Evolutionary conservation across 176 grass and related monocot genomes (phyloP).

Genomic region (Aegilops sharonensis): DNA sequence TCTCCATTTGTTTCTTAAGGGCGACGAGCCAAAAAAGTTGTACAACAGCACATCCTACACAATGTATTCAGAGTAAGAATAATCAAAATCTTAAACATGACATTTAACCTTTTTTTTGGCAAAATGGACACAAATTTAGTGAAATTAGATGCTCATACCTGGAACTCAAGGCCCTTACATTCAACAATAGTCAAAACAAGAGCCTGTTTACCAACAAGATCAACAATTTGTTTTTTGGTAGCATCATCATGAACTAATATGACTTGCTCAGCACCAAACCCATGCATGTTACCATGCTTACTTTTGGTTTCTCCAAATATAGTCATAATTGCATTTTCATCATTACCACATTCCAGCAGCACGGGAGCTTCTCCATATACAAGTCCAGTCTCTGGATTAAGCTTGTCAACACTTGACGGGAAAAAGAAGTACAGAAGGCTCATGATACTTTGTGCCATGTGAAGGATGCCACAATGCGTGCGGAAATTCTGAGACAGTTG

Average conservation of each 20-base stretch:
- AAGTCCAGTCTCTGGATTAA: conserved; percentile 69
- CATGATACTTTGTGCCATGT: conserved; percentile 75
- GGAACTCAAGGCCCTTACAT: conserved; percentile 92
- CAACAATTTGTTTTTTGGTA: conserved; percentile 61
- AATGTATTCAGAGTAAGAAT: conserved; percentile 13
- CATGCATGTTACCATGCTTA: conserved; percentile 16
- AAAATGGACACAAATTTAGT: not conserved
- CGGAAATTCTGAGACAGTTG: conserved; percentile 83
- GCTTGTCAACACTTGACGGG: conserved; percentile 63
- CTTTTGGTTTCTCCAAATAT: conserved; percentile 67
- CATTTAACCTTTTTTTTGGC: not conserved
- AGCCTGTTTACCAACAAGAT: conserved; percentile 68
- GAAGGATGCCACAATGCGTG: conserved; percentile 70
- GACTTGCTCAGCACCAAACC: conserved; percentile 89
- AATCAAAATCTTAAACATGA: not conserved
- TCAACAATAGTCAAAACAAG: conserved; percentile 81
- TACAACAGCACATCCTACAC: conserved; percentile 83
- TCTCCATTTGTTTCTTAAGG: conserved; percentile 75
- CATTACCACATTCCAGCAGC: conserved; percentile 61
- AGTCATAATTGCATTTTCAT: conserved; percentile 78
- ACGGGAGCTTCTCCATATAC: conserved; percentile 84
- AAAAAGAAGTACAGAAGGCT: conserved; percentile 78
- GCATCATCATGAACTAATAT: conserved; percentile 73
- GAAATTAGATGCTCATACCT: conserved; percentile 48
- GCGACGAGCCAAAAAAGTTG: conserved; percentile 79